Conservation (phyloP, 2,329 filamentous ascomycete species). For the Fusarium sp. region DNA sequence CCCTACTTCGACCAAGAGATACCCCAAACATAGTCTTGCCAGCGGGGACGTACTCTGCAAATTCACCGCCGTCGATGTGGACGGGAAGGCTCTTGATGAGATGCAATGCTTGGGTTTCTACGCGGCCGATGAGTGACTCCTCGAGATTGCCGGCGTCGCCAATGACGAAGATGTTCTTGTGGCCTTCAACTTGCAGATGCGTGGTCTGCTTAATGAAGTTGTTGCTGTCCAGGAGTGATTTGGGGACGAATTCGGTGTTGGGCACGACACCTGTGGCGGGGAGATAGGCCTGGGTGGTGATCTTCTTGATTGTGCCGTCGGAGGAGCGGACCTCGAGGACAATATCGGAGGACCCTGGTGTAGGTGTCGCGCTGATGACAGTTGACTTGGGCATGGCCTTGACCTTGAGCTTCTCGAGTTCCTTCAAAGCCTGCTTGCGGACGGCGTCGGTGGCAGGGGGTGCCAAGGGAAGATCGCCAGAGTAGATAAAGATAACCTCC, state of each 20-base stretch:
- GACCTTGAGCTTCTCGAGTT: constrained; percentile 61
- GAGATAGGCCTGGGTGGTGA: constrained; percentile 61
- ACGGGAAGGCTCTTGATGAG: constrained; percentile 53
- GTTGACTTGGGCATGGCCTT: constrained; percentile 57
- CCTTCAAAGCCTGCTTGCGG: constrained; percentile 54
- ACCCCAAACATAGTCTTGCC: constrained; percentile 53
- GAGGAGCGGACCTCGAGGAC: constrained; percentile 53
- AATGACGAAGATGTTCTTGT: constrained; percentile 59
- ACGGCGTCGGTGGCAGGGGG: constrained; percentile 53
- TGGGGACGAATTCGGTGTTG: constrained; percentile 61
- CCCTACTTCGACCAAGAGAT: constrained; percentile 57
- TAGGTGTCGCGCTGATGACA: constrained; percentile 50
- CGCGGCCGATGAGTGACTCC: constrained; percentile 49
- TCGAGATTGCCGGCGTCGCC: constrained; percentile 61
- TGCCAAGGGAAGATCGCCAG: constrained; percentile 56
- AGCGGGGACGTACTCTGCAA: constrained; percentile 51
- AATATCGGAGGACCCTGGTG: constrained; percentile 46
- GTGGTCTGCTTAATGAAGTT: constrained; percentile 56
- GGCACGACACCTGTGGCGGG: constrained; percentile 61
- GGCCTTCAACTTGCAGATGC: constrained; percentile 53
- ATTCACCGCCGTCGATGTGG: constrained; percentile 50
- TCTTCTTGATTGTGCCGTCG: constrained; percentile 53
- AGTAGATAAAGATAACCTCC: constrained; percentile 60
- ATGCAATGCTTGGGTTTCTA: constrained; percentile 53
- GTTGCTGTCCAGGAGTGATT: constrained; percentile 52